phyloP scores from a whole-genome alignment of 129 eudicot genomes.

The Ambrosia trifida region DNA sequence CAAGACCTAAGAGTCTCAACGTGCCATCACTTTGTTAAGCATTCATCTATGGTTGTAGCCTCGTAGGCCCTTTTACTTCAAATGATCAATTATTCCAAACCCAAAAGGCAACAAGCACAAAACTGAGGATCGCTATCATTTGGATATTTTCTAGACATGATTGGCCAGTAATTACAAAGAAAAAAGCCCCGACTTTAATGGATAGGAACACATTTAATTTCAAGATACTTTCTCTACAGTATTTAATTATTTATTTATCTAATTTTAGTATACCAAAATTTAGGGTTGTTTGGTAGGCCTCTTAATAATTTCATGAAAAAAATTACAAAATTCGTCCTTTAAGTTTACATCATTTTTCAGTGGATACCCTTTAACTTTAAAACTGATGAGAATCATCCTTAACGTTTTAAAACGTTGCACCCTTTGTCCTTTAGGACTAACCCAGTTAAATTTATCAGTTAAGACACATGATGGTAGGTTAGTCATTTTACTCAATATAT shows the following conservation, averaged over 20 bases:
- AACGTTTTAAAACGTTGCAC: too few species aligned
- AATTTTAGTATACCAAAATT: not conserved
- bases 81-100: constrained; percentile 21
- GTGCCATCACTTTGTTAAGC: constrained; percentile 34
- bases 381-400: too few species aligned
- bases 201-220: not conserved
- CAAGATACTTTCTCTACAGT: not conserved
- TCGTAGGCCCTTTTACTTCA: constrained; percentile 39
- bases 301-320: too few species aligned
- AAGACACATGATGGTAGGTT: too few species aligned
- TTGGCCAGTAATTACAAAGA: constrained; percentile 10
- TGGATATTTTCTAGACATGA: constrained; percentile 30
- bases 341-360: too few species aligned
- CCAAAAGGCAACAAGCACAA: constrained; percentile 29
- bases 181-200: not conserved
- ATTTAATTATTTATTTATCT: not conserved
- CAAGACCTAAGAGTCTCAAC: constrained; percentile 22
- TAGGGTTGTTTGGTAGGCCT: not conserved
- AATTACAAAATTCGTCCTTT: too few species aligned
- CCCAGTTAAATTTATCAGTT: too few species aligned
- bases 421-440: too few species aligned
- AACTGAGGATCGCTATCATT: constrained; percentile 22
- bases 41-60: constrained; percentile 34
- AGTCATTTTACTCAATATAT: too few species aligned
- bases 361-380: too few species aligned